Conservation (phyloP, 169 alveolate genomes). For the Cytauxzoon felis region DNA sequence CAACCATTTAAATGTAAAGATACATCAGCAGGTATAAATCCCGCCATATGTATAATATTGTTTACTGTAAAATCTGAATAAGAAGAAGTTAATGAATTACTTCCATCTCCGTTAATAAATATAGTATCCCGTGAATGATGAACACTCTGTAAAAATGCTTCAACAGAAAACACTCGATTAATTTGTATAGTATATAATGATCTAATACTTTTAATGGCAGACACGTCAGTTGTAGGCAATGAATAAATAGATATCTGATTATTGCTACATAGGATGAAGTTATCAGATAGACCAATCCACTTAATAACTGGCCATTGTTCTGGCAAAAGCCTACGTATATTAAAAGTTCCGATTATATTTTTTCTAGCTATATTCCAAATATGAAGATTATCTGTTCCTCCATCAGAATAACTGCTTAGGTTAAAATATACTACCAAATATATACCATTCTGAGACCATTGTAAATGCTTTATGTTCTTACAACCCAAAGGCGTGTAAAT, state of each 20-base stretch:
- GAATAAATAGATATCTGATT: constrained; percentile 50
- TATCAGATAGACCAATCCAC: constrained; percentile 56
- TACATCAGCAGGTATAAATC: constrained; percentile 48
- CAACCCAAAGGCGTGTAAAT: constrained; percentile 61
- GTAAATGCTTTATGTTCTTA: constrained; percentile 58
- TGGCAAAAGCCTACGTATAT: constrained; percentile 51
- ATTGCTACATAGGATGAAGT: constrained; percentile 31
- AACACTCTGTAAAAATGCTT: constrained; percentile 8
- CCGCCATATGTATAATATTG: constrained; percentile 16
- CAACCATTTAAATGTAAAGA: constrained; percentile 28
- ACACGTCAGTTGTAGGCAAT: constrained; percentile 31
- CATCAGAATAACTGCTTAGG: constrained; percentile 42
- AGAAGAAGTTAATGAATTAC: too few species aligned
- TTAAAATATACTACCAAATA: constrained; percentile 54
- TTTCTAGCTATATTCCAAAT: constrained; percentile 58
- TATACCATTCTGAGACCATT: constrained; percentile 60
- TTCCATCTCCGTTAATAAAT: too few species aligned
- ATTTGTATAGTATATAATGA: constrained; percentile 30
- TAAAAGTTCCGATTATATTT: constrained; percentile 46
- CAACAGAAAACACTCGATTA: constrained; percentile 56
- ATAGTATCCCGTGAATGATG: too few species aligned
- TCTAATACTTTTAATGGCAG: constrained; percentile 35
- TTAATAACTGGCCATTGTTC: constrained; percentile 64
- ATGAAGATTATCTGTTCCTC: constrained; percentile 60
- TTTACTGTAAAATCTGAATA: not conserved